phyloP scores from a whole-genome alignment of 2,329 filamentous ascomycete species.

The Xylariomycetidae sp. region DNA sequence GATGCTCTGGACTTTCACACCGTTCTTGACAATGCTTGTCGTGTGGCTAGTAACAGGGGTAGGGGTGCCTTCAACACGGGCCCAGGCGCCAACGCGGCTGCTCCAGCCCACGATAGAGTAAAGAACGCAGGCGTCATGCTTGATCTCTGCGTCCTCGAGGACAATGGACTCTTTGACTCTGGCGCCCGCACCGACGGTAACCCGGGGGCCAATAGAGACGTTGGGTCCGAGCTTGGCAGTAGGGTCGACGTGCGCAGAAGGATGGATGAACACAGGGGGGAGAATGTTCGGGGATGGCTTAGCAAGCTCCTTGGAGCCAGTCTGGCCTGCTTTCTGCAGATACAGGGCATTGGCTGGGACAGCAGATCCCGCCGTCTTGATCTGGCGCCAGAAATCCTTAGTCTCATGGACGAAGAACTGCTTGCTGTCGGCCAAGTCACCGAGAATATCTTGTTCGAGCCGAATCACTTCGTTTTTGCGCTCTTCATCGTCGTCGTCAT shows the following conservation, averaged over 20 bases:
- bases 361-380: slow-evolving; percentile 97
- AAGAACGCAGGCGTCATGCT: slow-evolving; percentile 91
- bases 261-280: slow-evolving; percentile 92
- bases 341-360: slow-evolving; percentile 96
- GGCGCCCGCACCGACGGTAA: slow-evolving; percentile 75
- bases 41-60: slow-evolving; percentile 83
- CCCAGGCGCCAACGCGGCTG: slow-evolving; percentile 95
- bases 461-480: slow-evolving; percentile 83
- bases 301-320: slow-evolving; percentile 74
- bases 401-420: slow-evolving; percentile 98
- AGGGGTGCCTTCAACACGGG: slow-evolving; percentile 91
- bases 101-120: slow-evolving; percentile 98
- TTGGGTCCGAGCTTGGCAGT: slow-evolving; percentile 96
- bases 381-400: slow-evolving; percentile 99
- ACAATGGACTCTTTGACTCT: slow-evolving; percentile 96
- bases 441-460: slow-evolving; percentile 93
- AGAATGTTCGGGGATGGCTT: slow-evolving; percentile 82
- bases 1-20: slow-evolving; percentile 97
- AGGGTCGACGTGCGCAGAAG: slow-evolving; percentile 82
- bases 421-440: slow-evolving; percentile 93
- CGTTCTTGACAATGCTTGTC: slow-evolving; percentile 95
- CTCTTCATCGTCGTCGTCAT: slow-evolving; percentile 70
- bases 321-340: slow-evolving; percentile 88
- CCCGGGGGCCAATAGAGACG: slow-evolving; percentile 92
- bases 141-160: slow-evolving; percentile 90